Conservation (phyloP, 2,329 filamentous ascomycete genomes). For the Trichocomaceae sp. region DNA sequence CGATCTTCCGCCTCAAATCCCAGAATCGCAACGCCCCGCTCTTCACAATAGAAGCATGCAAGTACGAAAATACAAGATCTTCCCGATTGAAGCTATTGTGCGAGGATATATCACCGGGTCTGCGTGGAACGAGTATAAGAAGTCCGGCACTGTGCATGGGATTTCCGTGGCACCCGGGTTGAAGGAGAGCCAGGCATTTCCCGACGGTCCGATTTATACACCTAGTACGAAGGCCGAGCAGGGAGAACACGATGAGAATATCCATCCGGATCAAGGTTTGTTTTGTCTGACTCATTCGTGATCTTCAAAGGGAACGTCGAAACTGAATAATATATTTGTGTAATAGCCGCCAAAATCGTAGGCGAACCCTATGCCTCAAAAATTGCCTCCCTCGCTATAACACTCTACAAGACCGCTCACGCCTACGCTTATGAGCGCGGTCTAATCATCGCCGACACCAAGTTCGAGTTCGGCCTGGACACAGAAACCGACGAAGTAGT, state of each 20-base stretch:
- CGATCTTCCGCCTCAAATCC: constrained; percentile 48
- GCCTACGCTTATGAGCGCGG: constrained; percentile 48
- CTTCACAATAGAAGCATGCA: constrained; percentile 67
- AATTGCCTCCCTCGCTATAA: constrained; percentile 59
- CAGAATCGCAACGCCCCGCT: constrained; percentile 43
- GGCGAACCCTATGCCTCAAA: constrained; percentile 57
- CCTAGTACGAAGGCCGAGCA: constrained; percentile 79
- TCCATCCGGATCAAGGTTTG: constrained; percentile 59
- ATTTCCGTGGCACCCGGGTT: constrained; percentile 63
- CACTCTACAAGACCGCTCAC: constrained; percentile 54
- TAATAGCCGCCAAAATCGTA: constrained; percentile 51
- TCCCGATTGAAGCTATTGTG: constrained; percentile 79
- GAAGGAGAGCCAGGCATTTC: constrained; percentile 62
- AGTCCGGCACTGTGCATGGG: constrained; percentile 71
- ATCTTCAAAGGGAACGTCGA: background rate
- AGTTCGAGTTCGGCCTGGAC: constrained; percentile 69
- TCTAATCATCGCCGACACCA: constrained; percentile 72
- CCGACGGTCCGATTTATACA: constrained; percentile 63
- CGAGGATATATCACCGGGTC: constrained; percentile 83
- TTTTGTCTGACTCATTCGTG: background rate
- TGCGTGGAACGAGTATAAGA: constrained; percentile 72
- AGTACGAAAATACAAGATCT: constrained; percentile 64
- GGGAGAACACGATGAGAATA: constrained; percentile 80
- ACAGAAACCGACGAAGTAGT: constrained; percentile 60
- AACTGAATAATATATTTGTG: background rate